Base-by-base conservation (phyloP, 148 eudicot genomes). In the Rhododendron ovatum region DNA sequence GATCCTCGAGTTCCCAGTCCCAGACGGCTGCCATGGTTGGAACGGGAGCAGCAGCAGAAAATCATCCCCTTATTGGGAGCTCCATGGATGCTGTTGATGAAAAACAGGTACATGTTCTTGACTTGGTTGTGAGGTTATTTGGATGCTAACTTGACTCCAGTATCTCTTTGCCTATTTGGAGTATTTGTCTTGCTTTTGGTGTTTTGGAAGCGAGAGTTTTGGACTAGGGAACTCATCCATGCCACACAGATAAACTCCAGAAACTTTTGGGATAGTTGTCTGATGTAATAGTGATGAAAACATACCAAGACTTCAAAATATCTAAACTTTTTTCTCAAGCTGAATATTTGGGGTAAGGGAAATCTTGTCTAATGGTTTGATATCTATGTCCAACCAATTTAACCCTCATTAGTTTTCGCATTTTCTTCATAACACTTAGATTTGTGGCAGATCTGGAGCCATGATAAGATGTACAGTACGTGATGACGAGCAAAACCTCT, bases 21-120 rank as follows among this genome's bases (percentile, higher is more conserved):
- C 98, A 91, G 61, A 85, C 88, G 50, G 86, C 98, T 53, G 88
- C 91, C 73, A 82, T 94, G 87, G 85, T 93, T 45, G 96, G 91
- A 81, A 92, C 87, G 74, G 92, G 91, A 86, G 93, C 84, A 77
- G 95, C 89, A 83, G 89, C 74, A 59, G 95, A 92, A 50, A 88
- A 85, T 89, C 91, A 91, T 92, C 91, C 91, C 63, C 88, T 88
- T 88, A 84, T 90, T 61, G 88, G 90, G 86, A 92, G 94, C 85
- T 89, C 96, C 75, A 84, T 93, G 80, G 92, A 93, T 88, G 74
- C 91, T 85, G 86, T 92, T 88, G 91, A 88, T 83, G 90, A 91
- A 90, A 92, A 90, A 85, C 95, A 93, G 98, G 99, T 94, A 80
- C 55, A 78, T 17, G 10, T 77, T 17, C 47, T 48, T 65, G 77